phyloP scores from a whole-genome alignment of 164 flowering plant species.

The Cinnamomum chago region DNA sequence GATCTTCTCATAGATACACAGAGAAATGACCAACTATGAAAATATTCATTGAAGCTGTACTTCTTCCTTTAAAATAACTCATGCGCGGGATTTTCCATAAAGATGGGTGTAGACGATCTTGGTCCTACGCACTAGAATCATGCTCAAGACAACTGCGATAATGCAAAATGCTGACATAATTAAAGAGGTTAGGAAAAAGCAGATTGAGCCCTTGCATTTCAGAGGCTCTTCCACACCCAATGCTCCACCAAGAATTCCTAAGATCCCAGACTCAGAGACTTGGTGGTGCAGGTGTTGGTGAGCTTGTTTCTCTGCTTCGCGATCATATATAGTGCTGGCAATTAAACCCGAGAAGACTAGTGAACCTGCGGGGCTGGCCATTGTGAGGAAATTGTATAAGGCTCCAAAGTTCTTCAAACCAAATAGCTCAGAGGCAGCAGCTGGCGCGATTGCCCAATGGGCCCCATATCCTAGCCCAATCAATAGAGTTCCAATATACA shows the following conservation, averaged over 20 bases:
- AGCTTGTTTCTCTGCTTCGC: constrained; percentile 88
- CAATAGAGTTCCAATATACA: constrained; percentile 76
- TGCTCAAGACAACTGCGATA: constrained; percentile 64
- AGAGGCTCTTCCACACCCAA: constrained; percentile 38
- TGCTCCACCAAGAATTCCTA: constrained; percentile 17
- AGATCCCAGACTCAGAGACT: constrained; percentile 17
- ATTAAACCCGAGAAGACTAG: constrained; percentile 78
- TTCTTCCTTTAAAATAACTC: constrained; percentile 7
- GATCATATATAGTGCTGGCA: constrained; percentile 83
- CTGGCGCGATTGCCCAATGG: constrained; percentile 96
- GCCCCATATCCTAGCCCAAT: constrained; percentile 98
- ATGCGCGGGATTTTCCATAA: constrained; percentile 61
- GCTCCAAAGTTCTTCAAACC: constrained; percentile 93
- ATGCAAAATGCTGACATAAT: constrained; percentile 82
- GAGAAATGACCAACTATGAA: constrained; percentile 22
- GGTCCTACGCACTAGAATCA: constrained; percentile 78
- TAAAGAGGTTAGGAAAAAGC: constrained; percentile 73
- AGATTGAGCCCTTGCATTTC: constrained; percentile 70
- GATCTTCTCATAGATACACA: not conserved
- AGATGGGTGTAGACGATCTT: constrained; percentile 71
- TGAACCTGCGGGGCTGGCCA: constrained; percentile 89
- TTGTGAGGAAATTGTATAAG: constrained; percentile 83
- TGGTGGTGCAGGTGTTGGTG: constrained; percentile 17
- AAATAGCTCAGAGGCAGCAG: constrained; percentile 93
- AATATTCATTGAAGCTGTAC: not conserved